Percentiles rank a stretch among this genome's conserved stretches.
Evolutionary conservation across 1,284 basidiomycete genomes (phyloP).

Genomic region (Retiboletus flavoniger): DNA sequence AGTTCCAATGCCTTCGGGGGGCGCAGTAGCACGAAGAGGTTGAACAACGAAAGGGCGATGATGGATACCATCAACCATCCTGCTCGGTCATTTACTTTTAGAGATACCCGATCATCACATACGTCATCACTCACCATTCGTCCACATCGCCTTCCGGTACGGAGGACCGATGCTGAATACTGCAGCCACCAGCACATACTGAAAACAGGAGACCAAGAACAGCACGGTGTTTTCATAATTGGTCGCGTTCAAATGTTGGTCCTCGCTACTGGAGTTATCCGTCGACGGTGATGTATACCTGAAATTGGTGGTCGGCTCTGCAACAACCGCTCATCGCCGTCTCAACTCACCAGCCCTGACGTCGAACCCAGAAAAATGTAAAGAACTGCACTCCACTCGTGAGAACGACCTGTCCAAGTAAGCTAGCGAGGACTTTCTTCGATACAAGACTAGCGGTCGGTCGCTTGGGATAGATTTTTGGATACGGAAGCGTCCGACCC

Average conservation of each 20-base stretch:
- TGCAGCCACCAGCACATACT: constrained; percentile 95
- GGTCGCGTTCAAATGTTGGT: constrained; percentile 80
- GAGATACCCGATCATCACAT: background rate
- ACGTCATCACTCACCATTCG: constrained; percentile 68
- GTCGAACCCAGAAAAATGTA: constrained; percentile 86
- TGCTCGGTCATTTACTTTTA: constrained; percentile 35
- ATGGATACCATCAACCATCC: constrained; percentile 80
- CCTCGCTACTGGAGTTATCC: constrained; percentile 53
- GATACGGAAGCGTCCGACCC: constrained; percentile 91
- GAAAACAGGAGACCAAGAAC: constrained; percentile 96
- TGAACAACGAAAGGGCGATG: constrained; percentile 65
- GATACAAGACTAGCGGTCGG: constrained; percentile 97
- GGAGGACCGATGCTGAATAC: constrained; percentile 98
- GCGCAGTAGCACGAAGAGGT: constrained; percentile 69
- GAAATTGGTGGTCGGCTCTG: constrained; percentile 2
- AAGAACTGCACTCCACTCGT: constrained; percentile 84
- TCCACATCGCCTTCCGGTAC: constrained; percentile 92
- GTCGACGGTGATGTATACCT: constrained; percentile 65
- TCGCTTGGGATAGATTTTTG: constrained; percentile 83
- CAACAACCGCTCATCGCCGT: background rate
- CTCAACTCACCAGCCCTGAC: constrained; percentile 70
- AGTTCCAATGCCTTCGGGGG: constrained; percentile 63
- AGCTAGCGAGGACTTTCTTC: constrained; percentile 91
- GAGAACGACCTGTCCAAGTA: constrained; percentile 91
- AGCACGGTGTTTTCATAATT: constrained; percentile 94